Conservation (phyloP, 257 asterid genomes). For the Eucommia ulmoides region DNA sequence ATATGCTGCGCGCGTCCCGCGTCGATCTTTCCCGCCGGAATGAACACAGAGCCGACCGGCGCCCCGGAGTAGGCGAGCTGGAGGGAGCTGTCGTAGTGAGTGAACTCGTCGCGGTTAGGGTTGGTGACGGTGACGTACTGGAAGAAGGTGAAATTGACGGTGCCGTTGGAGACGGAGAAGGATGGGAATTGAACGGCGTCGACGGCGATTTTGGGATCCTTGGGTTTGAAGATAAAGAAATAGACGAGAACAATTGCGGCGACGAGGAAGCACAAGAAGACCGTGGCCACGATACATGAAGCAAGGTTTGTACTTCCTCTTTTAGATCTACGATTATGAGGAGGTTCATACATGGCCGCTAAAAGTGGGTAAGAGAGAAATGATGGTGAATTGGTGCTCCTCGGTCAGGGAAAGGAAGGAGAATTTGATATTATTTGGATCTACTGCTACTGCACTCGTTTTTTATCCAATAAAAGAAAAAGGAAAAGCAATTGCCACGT, state of each 20-base stretch:
- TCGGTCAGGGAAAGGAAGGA: not conserved
- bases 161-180: not conserved
- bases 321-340: not conserved
- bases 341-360: not conserved
- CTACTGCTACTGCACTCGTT: too few relatives aligned
- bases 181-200: not conserved
- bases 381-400: not conserved
- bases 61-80: not conserved
- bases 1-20: not conserved
- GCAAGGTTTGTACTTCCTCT: not conserved
- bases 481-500: too few relatives aligned
- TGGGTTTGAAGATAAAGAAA: not conserved
- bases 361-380: not conserved
- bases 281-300: not conserved
- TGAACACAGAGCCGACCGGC: not conserved
- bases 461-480: too few relatives aligned
- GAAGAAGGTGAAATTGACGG: constrained; percentile 1
- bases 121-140: not conserved
- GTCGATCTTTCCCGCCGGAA: not conserved
- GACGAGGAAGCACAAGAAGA: not conserved
- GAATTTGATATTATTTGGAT: too few relatives aligned
- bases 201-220: not conserved
- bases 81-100: not conserved
- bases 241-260: not conserved
- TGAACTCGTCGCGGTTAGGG: not conserved